phyloP scores from a whole-genome alignment of 371 early-diverging fungal species.

The Thermomucor indicae-seudaticae region DNA sequence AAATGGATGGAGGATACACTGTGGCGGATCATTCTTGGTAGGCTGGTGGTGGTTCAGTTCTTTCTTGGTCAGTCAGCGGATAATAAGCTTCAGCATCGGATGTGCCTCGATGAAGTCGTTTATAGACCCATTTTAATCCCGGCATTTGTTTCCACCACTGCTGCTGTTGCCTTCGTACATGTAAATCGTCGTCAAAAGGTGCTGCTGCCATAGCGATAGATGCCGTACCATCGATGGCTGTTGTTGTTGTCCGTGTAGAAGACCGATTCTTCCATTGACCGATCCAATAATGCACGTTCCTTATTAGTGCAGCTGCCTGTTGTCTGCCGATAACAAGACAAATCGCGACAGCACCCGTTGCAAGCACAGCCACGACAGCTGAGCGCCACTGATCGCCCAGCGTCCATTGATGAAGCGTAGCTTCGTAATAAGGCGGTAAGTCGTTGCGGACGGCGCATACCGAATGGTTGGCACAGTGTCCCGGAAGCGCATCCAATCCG shows the following conservation, averaged over 20 bases:
- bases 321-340: constrained; percentile 27
- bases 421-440: constrained; percentile 32
- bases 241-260: constrained; percentile 2
- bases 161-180: neutral
- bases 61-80: constrained; percentile 21
- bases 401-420: constrained; percentile 26
- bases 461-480: constrained; percentile 32
- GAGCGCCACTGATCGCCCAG: constrained; percentile 42
- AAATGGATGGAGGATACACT: neutral
- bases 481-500: constrained; percentile 33
- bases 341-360: constrained; percentile 28
- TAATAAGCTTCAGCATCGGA: constrained; percentile 25
- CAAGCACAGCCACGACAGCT: constrained; percentile 27
- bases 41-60: constrained; percentile 30
- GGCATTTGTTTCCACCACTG: constrained; percentile 38
- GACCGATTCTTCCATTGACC: constrained; percentile 34
- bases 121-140: constrained; percentile 33
- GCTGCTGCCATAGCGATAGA: neutral
- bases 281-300: constrained; percentile 17
- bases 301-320: constrained; percentile 20
- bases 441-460: constrained; percentile 29
- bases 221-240: neutral
- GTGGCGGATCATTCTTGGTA: constrained; percentile 19
- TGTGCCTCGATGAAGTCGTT: constrained; percentile 13
- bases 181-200: neutral